Conservation (phyloP, 2,329 filamentous ascomycete genomes). For the Cladosporium sp. region DNA sequence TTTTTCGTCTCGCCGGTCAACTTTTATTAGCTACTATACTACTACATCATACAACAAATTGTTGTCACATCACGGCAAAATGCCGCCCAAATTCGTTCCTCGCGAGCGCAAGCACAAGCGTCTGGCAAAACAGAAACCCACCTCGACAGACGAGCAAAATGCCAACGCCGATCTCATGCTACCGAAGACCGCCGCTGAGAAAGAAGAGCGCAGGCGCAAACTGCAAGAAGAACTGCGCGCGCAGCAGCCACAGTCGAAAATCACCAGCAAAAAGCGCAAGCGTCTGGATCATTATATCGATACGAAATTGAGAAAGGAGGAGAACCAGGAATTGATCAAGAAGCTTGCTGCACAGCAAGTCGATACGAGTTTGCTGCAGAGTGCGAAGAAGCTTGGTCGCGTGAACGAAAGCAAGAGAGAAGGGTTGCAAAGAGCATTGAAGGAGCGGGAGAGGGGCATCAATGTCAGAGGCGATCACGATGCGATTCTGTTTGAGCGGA, state of each 20-base stretch:
- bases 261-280: conserved; percentile 64
- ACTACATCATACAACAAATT: neutral
- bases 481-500: conserved; percentile 50
- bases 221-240: conserved; percentile 53
- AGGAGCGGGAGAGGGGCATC: conserved; percentile 61
- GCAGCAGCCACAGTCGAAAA: conserved; percentile 51
- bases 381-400: conserved; percentile 71
- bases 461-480: conserved; percentile 50
- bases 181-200: conserved; percentile 49
- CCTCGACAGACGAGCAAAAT: conserved; percentile 36
- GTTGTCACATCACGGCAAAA: conserved; percentile 17
- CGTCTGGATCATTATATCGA: conserved; percentile 71
- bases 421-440: conserved; percentile 58
- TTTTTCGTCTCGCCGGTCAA: conserved; percentile 4
- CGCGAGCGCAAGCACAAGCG: conserved; percentile 60
- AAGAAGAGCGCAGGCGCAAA: conserved; percentile 48
- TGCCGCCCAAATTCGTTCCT: conserved; percentile 49
- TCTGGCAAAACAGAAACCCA: conserved; percentile 52
- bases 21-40: no score
- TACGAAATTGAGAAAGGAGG: conserved; percentile 90
- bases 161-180: conserved; percentile 50
- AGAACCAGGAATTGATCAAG: conserved; percentile 77
- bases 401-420: conserved; percentile 68
- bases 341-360: conserved; percentile 75
- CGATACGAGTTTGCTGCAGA: conserved; percentile 77